Conservation (phyloP, 228 moss, liverwort and hornwort genomes). For the Sphagnum magellanicum region DNA sequence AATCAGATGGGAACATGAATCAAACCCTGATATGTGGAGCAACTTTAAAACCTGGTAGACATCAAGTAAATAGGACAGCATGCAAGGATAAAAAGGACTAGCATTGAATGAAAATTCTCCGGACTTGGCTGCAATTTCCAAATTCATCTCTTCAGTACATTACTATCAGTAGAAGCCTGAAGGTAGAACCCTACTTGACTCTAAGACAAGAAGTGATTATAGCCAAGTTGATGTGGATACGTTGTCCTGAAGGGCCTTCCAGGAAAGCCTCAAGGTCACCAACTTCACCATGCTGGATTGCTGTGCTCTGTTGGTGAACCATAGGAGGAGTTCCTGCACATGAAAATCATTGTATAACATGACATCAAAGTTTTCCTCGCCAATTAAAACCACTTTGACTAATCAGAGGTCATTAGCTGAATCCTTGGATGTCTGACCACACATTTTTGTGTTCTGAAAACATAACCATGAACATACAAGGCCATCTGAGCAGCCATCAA, state of each 20-base stretch:
- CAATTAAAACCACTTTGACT: too few relatives aligned
- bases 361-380: too few relatives aligned
- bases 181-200: not conserved
- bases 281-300: constrained; percentile 4
- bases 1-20: too few relatives aligned
- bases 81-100: not conserved
- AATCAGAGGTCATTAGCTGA: too few relatives aligned
- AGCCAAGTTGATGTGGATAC: not conserved
- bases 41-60: too few relatives aligned
- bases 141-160: not conserved
- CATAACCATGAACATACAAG: too few relatives aligned
- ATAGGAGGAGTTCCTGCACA: not conserved
- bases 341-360: not conserved
- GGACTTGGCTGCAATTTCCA: not conserved
- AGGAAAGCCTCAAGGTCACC: constrained; percentile 9
- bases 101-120: not conserved
- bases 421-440: too few relatives aligned
- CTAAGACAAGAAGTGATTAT: not conserved
- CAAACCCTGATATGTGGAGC: too few relatives aligned
- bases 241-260: constrained; percentile 7
- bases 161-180: not conserved
- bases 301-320: not conserved
- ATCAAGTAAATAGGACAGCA: not conserved
- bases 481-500: too few relatives aligned
- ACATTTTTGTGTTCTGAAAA: too few relatives aligned